A percentile compares a stretch with the other conserved stretches of the same genome.
Conservation (phyloP, 352 stramenopile species). For the Phytopythium ostracodes region DNA sequence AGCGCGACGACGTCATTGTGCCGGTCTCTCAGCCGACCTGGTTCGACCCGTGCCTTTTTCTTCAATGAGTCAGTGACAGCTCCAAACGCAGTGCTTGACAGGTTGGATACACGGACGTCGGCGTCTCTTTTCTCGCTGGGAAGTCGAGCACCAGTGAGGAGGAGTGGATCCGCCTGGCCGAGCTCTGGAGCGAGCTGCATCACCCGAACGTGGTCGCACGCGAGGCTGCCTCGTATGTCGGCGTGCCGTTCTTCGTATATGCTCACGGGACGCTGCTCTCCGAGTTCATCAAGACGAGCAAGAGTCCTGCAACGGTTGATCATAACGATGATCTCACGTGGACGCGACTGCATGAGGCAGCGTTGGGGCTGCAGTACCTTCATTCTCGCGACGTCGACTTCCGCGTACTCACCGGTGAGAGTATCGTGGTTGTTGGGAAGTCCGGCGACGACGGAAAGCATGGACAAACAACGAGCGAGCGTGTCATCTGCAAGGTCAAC, state of each 20-base stretch:
- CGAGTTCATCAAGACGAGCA: neutral
- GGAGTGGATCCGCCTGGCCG: neutral
- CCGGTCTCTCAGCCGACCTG: neutral
- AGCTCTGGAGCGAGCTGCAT: neutral
- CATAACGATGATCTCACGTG: neutral
- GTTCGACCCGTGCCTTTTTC: constrained; percentile 1
- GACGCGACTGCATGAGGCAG: constrained; percentile 1
- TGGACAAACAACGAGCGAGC: neutral
- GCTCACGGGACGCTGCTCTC: neutral
- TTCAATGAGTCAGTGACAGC: neutral
- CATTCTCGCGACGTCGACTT: neutral
- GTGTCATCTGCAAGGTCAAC: neutral
- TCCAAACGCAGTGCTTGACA: neutral
- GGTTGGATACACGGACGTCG: neutral
- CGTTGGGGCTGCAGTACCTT: neutral
- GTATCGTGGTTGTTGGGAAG: neutral
- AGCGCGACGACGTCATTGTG: neutral
- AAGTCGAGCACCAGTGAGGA: neutral
- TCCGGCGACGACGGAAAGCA: neutral
- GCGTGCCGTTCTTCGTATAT: neutral
- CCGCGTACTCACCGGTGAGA: neutral
- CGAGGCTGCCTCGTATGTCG: neutral
- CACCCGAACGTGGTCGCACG: constrained; percentile 2
- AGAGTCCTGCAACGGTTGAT: no score
- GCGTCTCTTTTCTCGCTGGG: neutral